These are phyloP conservation scores for Cladosporium sp. DNA, from an alignment of 2,329 filamentous ascomycete species.

Conservation along the genomic window DNA sequence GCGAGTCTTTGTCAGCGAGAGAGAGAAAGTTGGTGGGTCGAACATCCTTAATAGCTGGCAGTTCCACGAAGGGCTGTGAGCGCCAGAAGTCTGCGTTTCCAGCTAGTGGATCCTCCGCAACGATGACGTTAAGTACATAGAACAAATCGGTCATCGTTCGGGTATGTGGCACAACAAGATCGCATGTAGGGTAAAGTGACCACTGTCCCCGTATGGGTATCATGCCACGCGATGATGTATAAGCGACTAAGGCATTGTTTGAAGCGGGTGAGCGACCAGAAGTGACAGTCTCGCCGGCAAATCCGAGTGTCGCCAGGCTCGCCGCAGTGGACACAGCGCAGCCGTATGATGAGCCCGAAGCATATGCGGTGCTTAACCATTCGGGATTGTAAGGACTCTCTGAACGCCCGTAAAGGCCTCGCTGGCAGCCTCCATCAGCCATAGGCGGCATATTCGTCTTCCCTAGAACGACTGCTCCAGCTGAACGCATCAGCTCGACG, in stretches of 20 bases:
- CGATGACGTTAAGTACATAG: conserved; percentile 45
- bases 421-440: conserved; percentile 55
- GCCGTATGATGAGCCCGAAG: conserved; percentile 55
- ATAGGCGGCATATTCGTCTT: conserved; percentile 57
- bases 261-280: conserved; percentile 52
- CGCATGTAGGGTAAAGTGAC: conserved; percentile 52
- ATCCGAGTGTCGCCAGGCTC: conserved; percentile 47
- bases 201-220: conserved; percentile 46
- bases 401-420: conserved; percentile 51
- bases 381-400: conserved; percentile 52
- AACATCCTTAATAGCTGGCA: conserved; percentile 32
- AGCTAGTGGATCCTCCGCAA: conserved; percentile 37
- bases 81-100: conserved; percentile 49
- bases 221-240: conserved; percentile 50
- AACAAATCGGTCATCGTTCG: conserved; percentile 47
- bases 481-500: conserved; percentile 42
- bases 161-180: conserved; percentile 50
- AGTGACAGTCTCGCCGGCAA: conserved; percentile 52
- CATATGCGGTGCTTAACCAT: conserved; percentile 50
- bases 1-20: conserved; percentile 25
- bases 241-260: conserved; percentile 51
- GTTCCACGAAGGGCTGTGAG: conserved; percentile 41
- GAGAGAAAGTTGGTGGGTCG: conserved; percentile 31
- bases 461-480: conserved; percentile 49
- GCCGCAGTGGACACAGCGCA: conserved; percentile 46